Evolutionary conservation across 345 rosid species (phyloP).

Genomic region (Rhodomyrtus tomentosa): DNA sequence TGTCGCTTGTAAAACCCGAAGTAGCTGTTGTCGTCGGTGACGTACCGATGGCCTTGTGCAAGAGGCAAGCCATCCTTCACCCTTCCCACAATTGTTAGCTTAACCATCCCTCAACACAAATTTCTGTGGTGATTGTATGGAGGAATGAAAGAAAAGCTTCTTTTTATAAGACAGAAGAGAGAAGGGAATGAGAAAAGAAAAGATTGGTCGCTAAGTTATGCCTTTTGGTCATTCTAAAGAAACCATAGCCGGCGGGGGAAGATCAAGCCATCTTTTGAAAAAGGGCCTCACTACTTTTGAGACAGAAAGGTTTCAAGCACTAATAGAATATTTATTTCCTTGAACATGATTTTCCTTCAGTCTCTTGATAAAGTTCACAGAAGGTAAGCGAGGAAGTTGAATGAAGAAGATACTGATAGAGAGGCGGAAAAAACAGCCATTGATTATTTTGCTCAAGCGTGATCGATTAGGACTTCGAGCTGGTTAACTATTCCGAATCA

Average conservation of each 20-base stretch:
- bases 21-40: slow-evolving; percentile 7
- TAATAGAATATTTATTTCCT: background rate
- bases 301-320: background rate
- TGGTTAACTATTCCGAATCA: background rate
- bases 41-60: slow-evolving; percentile 21
- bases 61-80: slow-evolving; percentile 43
- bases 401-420: background rate
- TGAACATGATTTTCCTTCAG: background rate
- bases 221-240: background rate
- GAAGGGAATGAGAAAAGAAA: background rate
- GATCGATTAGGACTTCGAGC: background rate
- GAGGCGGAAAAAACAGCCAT: background rate
- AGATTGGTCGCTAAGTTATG: background rate
- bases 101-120: slow-evolving; percentile 21
- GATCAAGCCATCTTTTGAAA: background rate
- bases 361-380: background rate
- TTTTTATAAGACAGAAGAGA: background rate
- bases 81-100: slow-evolving; percentile 48
- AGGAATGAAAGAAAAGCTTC: background rate
- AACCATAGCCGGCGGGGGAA: background rate
- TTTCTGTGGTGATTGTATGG: background rate
- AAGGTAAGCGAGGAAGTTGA: background rate
- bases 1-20: slow-evolving; percentile 32
- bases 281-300: background rate
- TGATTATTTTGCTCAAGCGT: background rate